These are phyloP conservation scores for Cercospora nicotianae DNA, from an alignment of 2,329 filamentous ascomycete genomes.

Conservation along the genomic window DNA sequence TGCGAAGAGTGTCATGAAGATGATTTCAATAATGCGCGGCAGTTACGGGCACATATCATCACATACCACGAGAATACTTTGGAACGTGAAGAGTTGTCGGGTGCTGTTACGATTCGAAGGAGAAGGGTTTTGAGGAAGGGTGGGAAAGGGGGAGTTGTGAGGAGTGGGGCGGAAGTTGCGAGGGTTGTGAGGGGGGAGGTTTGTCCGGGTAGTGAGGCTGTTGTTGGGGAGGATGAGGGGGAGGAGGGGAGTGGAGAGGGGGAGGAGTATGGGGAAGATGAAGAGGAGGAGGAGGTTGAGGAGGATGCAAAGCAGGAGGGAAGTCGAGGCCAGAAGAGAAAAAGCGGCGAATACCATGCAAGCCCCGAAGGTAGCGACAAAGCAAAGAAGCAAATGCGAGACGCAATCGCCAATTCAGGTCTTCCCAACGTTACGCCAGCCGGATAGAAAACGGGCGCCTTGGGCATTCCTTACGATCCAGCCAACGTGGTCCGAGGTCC, in stretches of 20 bases:
- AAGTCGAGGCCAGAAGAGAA: background rate
- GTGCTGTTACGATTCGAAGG: background rate
- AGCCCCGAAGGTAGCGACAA: background rate
- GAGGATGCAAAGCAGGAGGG: background rate
- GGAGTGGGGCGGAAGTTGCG: background rate
- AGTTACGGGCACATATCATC: background rate
- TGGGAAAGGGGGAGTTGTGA: background rate
- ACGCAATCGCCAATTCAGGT: background rate
- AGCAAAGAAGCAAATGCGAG: background rate
- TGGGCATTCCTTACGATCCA: background rate
- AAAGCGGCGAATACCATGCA: background rate
- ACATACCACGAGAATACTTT: background rate
- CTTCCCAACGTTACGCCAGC: background rate
- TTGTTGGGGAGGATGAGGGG: background rate
- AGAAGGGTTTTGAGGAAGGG: background rate
- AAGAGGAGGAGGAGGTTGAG: background rate
- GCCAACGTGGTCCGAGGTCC: background rate
- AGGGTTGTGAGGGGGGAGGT: background rate
- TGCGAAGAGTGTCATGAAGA: background rate
- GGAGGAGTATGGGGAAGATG: background rate
- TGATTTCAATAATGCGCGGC: background rate
- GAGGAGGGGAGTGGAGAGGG: background rate
- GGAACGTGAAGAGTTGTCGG: background rate
- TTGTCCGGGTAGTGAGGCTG: background rate
- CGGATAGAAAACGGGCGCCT: background rate